A percentile compares a stretch with the other conserved stretches of the same genome.
Conservation (phyloP, 2,329 filamentous ascomycete species). For the Alternaria longipes region DNA sequence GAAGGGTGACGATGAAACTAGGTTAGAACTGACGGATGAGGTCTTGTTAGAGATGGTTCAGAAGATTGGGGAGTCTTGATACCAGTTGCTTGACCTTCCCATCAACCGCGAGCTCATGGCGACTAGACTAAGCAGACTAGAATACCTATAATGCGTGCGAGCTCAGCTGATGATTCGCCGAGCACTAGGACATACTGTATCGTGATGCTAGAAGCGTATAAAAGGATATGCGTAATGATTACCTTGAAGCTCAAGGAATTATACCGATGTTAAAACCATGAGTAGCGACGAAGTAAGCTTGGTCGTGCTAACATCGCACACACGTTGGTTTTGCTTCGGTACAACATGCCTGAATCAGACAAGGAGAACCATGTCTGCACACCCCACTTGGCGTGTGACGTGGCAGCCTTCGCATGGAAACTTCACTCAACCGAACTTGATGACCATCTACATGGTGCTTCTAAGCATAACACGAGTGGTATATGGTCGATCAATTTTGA, state of each 20-base stretch:
- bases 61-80: conserved; percentile 5
- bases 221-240: rapidly evolving
- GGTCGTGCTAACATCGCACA: not conserved
- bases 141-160: not conserved
- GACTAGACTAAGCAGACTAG: not conserved
- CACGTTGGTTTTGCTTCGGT: not conserved
- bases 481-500: not conserved
- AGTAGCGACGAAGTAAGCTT: not conserved
- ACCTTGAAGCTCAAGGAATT: not conserved
- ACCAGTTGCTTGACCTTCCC: not conserved
- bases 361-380: conserved; percentile 1
- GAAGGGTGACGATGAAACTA: not conserved
- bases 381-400: conserved; percentile 7
- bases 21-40: conserved; percentile 6
- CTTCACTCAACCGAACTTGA: not conserved
- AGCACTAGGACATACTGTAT: not conserved
- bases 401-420: not conserved
- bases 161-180: not conserved
- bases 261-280: not conserved
- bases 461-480: rapidly evolving
- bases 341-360: not conserved
- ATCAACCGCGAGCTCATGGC: no score
- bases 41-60: conserved; percentile 22
- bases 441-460: not conserved
- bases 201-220: no score